These are phyloP conservation scores for Scutellaria minor DNA, from an alignment of 257 asterid genomes.

Conservation along the genomic window DNA sequence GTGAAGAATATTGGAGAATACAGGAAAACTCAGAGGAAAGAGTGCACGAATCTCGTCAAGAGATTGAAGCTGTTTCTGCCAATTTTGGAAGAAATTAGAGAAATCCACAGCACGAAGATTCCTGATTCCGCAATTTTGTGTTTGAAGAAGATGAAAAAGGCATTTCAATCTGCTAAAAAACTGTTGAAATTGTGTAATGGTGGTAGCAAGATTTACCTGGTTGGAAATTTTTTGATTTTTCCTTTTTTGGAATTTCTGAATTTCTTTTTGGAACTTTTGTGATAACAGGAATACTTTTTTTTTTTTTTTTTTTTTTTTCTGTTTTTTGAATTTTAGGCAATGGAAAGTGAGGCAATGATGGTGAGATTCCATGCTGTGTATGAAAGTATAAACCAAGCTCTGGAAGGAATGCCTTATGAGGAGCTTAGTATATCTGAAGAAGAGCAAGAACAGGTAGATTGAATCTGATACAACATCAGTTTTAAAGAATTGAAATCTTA, in stretches of 20 bases:
- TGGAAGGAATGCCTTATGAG: conserved; percentile 79
- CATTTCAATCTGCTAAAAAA: conserved; percentile 70
- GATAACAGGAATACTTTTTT: not conserved
- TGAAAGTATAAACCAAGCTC: conserved; percentile 59
- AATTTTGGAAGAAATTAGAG: conserved; percentile 62
- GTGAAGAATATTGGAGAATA: conserved; percentile 60
- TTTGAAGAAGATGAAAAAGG: conserved; percentile 59
- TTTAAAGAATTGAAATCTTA: not conserved
- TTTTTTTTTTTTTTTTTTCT: not conserved
- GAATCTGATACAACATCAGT: not conserved
- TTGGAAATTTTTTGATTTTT: conserved; percentile 10
- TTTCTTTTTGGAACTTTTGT: not conserved
- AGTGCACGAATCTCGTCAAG: conserved; percentile 58
- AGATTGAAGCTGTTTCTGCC: conserved; percentile 67
- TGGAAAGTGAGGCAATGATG: conserved; percentile 77
- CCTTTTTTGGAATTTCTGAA: not conserved
- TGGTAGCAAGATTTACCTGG: conserved; percentile 92
- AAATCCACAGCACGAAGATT: conserved; percentile 37
- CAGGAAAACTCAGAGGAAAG: conserved; percentile 74
- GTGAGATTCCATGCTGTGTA: conserved; percentile 64
- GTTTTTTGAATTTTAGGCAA: conserved; percentile 51
- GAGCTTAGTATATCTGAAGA: conserved; percentile 81
- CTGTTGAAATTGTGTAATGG: conserved; percentile 67
- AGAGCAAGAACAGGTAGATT: conserved; percentile 69
- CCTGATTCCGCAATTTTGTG: conserved; percentile 52